Conservation (phyloP, 139 green algal genomes). For the Pleodorina starrii region DNA sequence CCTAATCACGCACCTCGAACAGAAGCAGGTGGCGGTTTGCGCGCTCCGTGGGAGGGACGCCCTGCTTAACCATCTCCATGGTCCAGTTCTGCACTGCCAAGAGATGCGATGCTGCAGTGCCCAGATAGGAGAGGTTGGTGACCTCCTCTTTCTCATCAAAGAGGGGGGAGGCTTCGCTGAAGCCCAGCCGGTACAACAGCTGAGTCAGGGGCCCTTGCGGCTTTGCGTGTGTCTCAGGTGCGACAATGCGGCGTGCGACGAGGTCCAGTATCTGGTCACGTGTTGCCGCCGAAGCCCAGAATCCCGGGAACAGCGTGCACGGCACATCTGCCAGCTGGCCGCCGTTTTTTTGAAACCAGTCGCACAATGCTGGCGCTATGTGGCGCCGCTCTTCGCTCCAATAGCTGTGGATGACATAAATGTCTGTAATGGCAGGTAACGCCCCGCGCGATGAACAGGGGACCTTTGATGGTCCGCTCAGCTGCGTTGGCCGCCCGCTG, state of each 20-base stretch:
- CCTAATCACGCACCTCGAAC: conserved; percentile 40
- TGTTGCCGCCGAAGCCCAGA: not conserved
- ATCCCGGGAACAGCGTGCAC: not conserved
- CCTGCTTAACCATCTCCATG: not conserved
- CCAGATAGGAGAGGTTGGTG: not conserved
- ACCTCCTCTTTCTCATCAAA: conserved; percentile 2
- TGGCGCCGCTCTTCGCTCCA: not conserved
- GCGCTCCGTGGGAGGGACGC: not conserved
- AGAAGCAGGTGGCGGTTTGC: not conserved
- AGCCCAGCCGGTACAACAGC: not conserved
- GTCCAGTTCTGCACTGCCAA: conserved; percentile 33
- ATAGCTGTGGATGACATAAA: conserved; percentile 35
- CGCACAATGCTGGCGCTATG: not conserved
- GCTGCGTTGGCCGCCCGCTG: not conserved
- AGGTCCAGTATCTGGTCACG: conserved; percentile 7
- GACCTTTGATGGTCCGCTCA: not conserved
- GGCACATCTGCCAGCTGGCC: not conserved
- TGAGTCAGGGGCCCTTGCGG: not conserved
- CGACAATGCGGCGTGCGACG: conserved; percentile 13
- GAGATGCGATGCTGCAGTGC: conserved; percentile 11
- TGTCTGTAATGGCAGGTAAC: not conserved
- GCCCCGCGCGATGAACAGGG: not conserved
- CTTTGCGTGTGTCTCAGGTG: conserved; percentile 24
- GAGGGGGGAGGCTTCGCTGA: not conserved
- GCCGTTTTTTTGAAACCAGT: not conserved